phyloP scores from a whole-genome alignment of 345 rosid genomes.

The Firmiana major region DNA sequence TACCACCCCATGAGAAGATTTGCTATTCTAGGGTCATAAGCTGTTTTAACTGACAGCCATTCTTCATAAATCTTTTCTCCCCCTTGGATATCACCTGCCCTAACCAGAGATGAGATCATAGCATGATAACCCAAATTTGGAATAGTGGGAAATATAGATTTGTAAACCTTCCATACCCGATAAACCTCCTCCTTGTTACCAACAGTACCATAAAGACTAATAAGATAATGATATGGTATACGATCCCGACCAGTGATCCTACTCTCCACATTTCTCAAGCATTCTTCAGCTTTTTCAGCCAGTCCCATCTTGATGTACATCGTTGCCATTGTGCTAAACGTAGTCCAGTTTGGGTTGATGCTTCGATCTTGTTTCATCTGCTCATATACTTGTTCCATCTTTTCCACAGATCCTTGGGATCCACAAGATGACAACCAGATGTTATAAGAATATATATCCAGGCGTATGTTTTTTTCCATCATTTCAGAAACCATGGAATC shows the following conservation, averaged over 20 bases:
- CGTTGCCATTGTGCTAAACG: constrained; percentile 89
- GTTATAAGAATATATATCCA: constrained; percentile 85
- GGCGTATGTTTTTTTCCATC: constrained; percentile 59
- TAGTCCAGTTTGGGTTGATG: constrained; percentile 80
- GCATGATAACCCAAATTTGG: constrained; percentile 87
- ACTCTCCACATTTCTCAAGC: constrained; percentile 73
- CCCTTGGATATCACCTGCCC: constrained; percentile 67
- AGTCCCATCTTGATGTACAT: constrained; percentile 80
- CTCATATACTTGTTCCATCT: constrained; percentile 74
- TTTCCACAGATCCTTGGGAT: constrained; percentile 57
- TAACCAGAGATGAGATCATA: constrained; percentile 62
- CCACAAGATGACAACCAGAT: constrained; percentile 91
- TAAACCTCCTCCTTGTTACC: constrained; percentile 68
- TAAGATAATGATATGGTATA: constrained; percentile 81
- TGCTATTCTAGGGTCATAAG: constrained; percentile 79
- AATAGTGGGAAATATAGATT: constrained; percentile 63
- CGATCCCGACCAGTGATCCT: constrained; percentile 78
- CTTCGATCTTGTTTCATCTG: constrained; percentile 60
- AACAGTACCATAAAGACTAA: constrained; percentile 69
- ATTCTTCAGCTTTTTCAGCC: constrained; percentile 73
- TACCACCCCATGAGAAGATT: constrained; percentile 67
- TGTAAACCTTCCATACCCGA: constrained; percentile 81
- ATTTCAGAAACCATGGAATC: constrained; percentile 65
- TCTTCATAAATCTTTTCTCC: constrained; percentile 72
- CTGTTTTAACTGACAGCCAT: constrained; percentile 64